Percentiles rank a stretch among this genome's conserved stretches.
These are phyloP conservation scores for Pseudogymnoascus sp. DNA, from an alignment of 2,329 filamentous ascomycete species.

Conservation along the genomic window DNA sequence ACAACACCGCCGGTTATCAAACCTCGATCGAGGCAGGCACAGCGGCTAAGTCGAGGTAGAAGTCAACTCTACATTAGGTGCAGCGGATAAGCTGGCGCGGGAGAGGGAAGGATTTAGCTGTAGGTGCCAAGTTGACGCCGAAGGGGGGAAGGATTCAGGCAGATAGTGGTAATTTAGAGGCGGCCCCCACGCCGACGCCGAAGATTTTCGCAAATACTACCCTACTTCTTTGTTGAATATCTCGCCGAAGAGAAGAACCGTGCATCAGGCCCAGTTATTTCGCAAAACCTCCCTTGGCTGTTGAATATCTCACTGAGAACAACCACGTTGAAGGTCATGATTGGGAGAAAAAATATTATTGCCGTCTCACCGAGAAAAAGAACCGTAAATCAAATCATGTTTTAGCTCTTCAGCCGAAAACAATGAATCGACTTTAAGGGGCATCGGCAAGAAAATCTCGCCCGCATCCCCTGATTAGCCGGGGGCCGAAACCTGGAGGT, in stretches of 20 bases:
- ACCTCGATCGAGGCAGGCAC: not conserved
- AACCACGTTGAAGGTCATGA: no score
- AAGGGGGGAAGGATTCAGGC: not conserved
- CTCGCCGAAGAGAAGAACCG: not conserved
- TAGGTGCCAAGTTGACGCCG: not conserved
- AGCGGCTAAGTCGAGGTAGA: not conserved
- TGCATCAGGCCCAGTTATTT: not conserved
- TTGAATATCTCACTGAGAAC: not conserved
- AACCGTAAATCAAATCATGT: not conserved
- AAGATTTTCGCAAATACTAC: not conserved
- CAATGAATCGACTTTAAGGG: not conserved
- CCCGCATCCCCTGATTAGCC: not conserved
- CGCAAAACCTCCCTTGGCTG: not conserved
- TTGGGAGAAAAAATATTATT: not conserved
- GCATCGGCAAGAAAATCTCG: not conserved
- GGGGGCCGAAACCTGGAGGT: not conserved
- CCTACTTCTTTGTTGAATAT: not conserved
- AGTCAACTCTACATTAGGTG: not conserved
- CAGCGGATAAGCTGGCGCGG: not conserved
- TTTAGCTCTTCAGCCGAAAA: not conserved
- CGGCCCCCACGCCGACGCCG: not conserved
- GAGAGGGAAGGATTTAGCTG: not conserved
- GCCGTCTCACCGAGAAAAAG: not conserved
- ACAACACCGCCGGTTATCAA: not conserved
- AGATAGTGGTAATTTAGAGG: not conserved